phyloP scores from a whole-genome alignment of 306 rosid species.

The Begonia loranthoides region DNA sequence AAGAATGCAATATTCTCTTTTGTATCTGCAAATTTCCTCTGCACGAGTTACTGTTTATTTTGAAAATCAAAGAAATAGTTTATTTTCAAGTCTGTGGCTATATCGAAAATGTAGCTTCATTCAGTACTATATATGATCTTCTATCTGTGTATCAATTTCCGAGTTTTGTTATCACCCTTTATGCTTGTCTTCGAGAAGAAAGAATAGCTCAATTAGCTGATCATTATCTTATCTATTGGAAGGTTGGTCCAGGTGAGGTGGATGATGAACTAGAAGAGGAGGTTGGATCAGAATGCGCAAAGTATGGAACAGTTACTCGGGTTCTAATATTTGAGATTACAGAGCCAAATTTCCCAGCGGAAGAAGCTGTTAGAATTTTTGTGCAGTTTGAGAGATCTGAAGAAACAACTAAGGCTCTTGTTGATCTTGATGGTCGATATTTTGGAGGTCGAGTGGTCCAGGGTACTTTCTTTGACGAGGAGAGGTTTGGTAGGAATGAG shows the following conservation, averaged over 20 bases:
- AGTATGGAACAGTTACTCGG: constrained; percentile 86
- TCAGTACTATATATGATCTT: no score
- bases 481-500: constrained; percentile 65
- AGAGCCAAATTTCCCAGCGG: constrained; percentile 65
- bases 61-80: no score
- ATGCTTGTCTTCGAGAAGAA: no score
- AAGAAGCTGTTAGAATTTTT: constrained; percentile 90
- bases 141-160: no score
- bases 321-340: constrained; percentile 96
- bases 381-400: constrained; percentile 97
- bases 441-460: constrained; percentile 88
- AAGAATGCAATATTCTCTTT: no score
- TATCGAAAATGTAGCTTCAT: no score
- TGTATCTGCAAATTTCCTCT: no score
- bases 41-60: no score
- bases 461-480: constrained; percentile 86
- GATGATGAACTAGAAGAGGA: constrained; percentile 96
- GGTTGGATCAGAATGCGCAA: constrained; percentile 93
- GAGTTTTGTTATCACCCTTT: no score
- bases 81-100: no score
- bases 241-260: constrained; percentile 99
- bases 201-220: no score
- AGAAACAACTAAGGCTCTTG: constrained; percentile 87
- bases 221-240: constrained; percentile 13
- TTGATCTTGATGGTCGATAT: constrained; percentile 89